These are phyloP conservation scores for Letharia lupina DNA, from an alignment of 495 filamentous ascomycete species.

Conservation along the genomic window DNA sequence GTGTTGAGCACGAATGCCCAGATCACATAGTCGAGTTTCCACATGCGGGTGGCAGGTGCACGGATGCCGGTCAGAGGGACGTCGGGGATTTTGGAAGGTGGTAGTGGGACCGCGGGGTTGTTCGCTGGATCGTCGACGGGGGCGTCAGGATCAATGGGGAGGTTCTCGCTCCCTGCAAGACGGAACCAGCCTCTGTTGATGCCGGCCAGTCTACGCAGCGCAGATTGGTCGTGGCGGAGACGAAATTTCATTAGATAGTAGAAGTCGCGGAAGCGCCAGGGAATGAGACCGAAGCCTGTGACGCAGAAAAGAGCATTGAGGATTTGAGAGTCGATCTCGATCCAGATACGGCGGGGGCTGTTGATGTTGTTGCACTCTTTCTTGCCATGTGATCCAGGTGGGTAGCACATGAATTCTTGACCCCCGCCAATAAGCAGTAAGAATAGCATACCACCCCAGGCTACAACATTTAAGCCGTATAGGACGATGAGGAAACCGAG, in stretches of 20 bases:
- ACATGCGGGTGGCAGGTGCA: constrained; percentile 55
- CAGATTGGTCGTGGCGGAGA: constrained; percentile 41
- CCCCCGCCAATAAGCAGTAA: constrained; percentile 67
- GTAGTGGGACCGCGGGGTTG: constrained; percentile 46
- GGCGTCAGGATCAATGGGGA: constrained; percentile 18
- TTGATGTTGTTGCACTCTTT: constrained; percentile 61
- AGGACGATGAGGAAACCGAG: constrained; percentile 65
- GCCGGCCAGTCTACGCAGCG: constrained; percentile 51
- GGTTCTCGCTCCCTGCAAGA: constrained; percentile 43
- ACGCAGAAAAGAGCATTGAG: constrained; percentile 81
- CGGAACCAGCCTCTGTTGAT: constrained; percentile 67
- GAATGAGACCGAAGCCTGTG: constrained; percentile 73
- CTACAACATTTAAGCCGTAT: constrained; percentile 73
- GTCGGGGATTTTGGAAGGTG: constrained; percentile 44
- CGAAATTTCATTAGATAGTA: constrained; percentile 62
- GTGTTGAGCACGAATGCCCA: constrained; percentile 70
- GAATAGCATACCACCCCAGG: constrained; percentile 89
- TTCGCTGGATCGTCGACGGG: constrained; percentile 27
- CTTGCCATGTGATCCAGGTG: constrained; percentile 27
- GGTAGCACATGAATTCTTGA: constrained; percentile 66
- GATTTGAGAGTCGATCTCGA: constrained; percentile 79
- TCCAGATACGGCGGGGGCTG: constrained; percentile 66
- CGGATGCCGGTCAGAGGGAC: constrained; percentile 53
- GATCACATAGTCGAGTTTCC: constrained; percentile 75
- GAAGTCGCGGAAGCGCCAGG: constrained; percentile 76